phyloP scores from a whole-genome alignment of 768 basidiomycete genomes.

The Boletales sp. region DNA sequence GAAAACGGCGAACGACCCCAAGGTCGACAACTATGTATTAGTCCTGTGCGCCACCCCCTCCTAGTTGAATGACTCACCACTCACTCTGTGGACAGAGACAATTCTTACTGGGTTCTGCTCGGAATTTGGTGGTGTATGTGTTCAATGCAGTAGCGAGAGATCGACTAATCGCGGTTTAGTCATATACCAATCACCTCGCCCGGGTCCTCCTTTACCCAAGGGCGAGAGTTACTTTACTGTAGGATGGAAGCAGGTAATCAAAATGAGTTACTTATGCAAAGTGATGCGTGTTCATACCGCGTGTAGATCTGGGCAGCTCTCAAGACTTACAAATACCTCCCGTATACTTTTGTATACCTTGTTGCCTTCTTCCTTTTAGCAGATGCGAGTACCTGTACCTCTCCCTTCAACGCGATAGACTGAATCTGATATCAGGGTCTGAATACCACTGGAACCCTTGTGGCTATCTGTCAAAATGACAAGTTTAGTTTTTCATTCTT shows the following conservation, averaged over 20 bases:
- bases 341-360: conserved; percentile 80
- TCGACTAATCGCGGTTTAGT: conserved; percentile 39
- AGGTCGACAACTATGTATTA: conserved; percentile 72
- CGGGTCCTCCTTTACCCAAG: conserved; percentile 75
- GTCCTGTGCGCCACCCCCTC: conserved; percentile 48
- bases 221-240: conserved; percentile 75
- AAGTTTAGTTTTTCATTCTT: conserved; percentile 81
- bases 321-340: conserved; percentile 73
- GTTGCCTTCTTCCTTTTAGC: conserved; percentile 76
- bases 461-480: conserved; percentile 76
- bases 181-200: conserved; percentile 80
- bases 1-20: conserved; percentile 41
- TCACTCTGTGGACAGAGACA: conserved; percentile 43
- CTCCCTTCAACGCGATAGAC: too few relatives aligned
- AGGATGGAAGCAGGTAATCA: conserved; percentile 75
- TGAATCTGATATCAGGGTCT: conserved; percentile 48
- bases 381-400: conserved; percentile 44
- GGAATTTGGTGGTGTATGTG: conserved; percentile 88
- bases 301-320: conserved; percentile 70
- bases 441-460: conserved; percentile 74
- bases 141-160: background rate
- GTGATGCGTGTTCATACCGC: conserved; percentile 1
- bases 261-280: background rate
- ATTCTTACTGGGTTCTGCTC: conserved; percentile 70
- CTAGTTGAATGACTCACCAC: background rate